A percentile compares a stretch with the other conserved stretches of the same genome.
Conservation (phyloP, 2,329 filamentous ascomycete species). For the Aspergillus brasiliensis region DNA sequence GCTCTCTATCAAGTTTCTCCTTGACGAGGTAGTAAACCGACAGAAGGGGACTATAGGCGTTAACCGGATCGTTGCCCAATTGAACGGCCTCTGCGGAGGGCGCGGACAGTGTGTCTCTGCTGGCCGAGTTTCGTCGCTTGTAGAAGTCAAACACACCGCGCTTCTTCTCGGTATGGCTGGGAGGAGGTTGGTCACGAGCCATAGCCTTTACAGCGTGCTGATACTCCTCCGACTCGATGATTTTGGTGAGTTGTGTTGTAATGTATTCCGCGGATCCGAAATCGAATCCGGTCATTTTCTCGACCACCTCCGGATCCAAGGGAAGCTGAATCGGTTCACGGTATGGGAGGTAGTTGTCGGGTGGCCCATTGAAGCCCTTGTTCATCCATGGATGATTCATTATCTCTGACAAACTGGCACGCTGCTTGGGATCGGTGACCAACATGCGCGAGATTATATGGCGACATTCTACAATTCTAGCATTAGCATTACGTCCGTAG, state of each 20-base stretch:
- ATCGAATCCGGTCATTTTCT: slow-evolving; percentile 97
- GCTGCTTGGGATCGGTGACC: slow-evolving; percentile 85
- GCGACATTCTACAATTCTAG: slow-evolving; percentile 71
- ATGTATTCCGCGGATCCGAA: slow-evolving; percentile 89
- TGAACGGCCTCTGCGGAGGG: slow-evolving; percentile 86
- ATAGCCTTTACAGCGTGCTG: slow-evolving; percentile 76
- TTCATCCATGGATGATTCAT: slow-evolving; percentile 95
- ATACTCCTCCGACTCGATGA: slow-evolving; percentile 94
- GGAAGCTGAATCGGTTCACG: slow-evolving; percentile 85
- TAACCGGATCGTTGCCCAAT: slow-evolving; percentile 81
- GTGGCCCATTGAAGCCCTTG: slow-evolving; percentile 82
- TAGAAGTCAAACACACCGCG: slow-evolving; percentile 97
- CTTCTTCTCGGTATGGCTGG: slow-evolving; percentile 71
- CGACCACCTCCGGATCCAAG: slow-evolving; percentile 78
- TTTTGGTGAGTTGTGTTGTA: slow-evolving; percentile 74
- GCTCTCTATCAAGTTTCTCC: slow-evolving; percentile 87
- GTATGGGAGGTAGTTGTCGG: slow-evolving; percentile 82
- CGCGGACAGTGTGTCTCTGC: slow-evolving; percentile 79
- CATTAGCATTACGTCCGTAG: slow-evolving; percentile 38
- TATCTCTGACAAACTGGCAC: slow-evolving; percentile 86
- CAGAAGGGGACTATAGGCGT: slow-evolving; percentile 87
- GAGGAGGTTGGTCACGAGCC: slow-evolving; percentile 65
- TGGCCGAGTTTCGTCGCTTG: slow-evolving; percentile 87
- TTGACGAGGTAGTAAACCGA: slow-evolving; percentile 96
- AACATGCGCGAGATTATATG: slow-evolving; percentile 93